Base-by-base conservation (phyloP, 225 moss, liverwort and hornwort species). In the Asterella californica region DNA sequence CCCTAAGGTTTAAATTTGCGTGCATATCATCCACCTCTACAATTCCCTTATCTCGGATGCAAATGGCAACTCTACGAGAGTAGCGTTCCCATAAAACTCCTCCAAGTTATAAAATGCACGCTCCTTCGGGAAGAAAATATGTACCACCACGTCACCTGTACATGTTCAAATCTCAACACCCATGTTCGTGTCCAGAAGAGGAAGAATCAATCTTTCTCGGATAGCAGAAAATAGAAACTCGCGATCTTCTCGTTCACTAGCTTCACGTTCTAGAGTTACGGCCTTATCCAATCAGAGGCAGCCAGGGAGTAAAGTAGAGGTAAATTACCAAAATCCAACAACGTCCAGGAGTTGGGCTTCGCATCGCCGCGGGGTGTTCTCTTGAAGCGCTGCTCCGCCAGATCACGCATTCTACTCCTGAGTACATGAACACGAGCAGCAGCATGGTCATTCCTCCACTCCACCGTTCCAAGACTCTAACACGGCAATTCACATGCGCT, bases 21-120 rank as follows among this genome's bases (percentile, higher is more conserved):
- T 71, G 42, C 9, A 47, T 6, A 24, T 71, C 69, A 47, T 24
- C 45, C 70, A 71, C n/a, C 47, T 54, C 76, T 76, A 62, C 27
- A 22, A 25, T 25, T 62, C 60, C 25, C 76, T 76, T 4, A 60
- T 59, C 57, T 84, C 79, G 36, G 87, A 74, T 32, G 85, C 86
- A 79, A 95, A 95, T 66, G 93, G 91, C 76, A 95, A 87, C 78
- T 89, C 87, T 50, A 95, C 90, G 11, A 85, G 68, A 64, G 88
- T 89, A 65, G 93, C 95, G 62, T 95, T 95, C 64, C 93, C 93
- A 54, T 95, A 95, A 78, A 95, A 95, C 76, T 95, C 93, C 79
- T 95, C 95, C 78, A 95, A 72, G 46, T 95, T 95, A 78, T 95
- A 95, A 72, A 82, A 95, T 19, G 85, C 85, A 10, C 95, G 87